A percentile compares a stretch with the other conserved stretches of the same genome.
These are phyloP conservation scores for Pythium myriotylum DNA, from an alignment of 352 stramenopile species.

Conservation along the genomic window DNA sequence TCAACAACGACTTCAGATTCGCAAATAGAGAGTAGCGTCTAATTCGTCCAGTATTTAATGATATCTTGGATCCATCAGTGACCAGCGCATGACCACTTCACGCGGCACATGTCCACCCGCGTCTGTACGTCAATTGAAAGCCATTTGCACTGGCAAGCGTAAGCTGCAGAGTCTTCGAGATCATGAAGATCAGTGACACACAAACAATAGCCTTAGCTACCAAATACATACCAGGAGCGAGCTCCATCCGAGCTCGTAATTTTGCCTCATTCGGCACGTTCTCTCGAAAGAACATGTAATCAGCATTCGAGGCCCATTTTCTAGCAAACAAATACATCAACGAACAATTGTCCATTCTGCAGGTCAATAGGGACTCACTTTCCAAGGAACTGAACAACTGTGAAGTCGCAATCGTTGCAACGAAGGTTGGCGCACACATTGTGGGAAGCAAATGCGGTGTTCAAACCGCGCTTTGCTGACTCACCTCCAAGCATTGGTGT, in stretches of 20 bases:
- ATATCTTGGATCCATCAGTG: constrained; percentile 33
- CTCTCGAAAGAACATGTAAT: constrained; percentile 89
- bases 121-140: constrained; percentile 57
- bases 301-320: constrained; percentile 66
- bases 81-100: constrained; percentile 77
- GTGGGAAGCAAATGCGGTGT: constrained; percentile 54
- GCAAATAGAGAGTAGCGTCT: constrained; percentile 15
- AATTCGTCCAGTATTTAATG: constrained; percentile 4
- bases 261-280: constrained; percentile 76
- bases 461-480: constrained; percentile 56
- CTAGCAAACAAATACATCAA: constrained; percentile 23
- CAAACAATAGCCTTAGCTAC: background rate
- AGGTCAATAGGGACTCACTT: constrained; percentile 41
- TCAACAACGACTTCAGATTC: constrained; percentile 59
- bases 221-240: constrained; percentile 37
- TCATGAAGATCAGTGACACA: background rate
- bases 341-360: background rate
- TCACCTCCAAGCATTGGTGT: constrained; percentile 58
- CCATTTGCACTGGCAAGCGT: constrained; percentile 86
- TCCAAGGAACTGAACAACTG: constrained; percentile 70
- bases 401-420: constrained; percentile 86
- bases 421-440: constrained; percentile 72
- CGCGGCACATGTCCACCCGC: constrained; percentile 48
- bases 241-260: constrained; percentile 66
- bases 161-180: constrained; percentile 50